Evolutionary conservation across 2,329 filamentous ascomycete species (phyloP), one percentile per base, ranked within the genome.

Genomic region (Alternaria alternata): DNA sequence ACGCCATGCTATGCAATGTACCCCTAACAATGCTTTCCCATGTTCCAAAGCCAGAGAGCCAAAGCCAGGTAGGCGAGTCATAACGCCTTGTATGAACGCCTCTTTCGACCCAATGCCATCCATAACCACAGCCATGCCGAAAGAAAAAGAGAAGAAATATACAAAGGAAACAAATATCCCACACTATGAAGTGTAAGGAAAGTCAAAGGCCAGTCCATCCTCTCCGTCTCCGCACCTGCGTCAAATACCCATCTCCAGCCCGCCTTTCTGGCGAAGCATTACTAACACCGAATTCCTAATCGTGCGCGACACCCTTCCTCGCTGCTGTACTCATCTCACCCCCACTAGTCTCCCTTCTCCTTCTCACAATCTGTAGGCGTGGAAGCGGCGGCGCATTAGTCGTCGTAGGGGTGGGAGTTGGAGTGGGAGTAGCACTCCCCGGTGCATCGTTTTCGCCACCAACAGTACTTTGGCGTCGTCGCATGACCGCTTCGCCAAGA

Each of bases 301-400:
- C 63, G 57, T 62, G 62, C 30, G 57, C 52, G 38, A 39, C 34
- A 22, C 61, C 64, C 39, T 64, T 64, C 11, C 43, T 46, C 7
- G 41, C 55, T 80, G 86, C 39, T 8, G 64, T 66, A 38, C 60
- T 69, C 65, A 77, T 65, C 51, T 77, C 75, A 3, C 75, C 75
- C 0, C 75, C 76, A 55, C 71, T 75, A 2, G 75, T 78, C 51
- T 78, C 74, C n/a, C 76, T 61, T 47, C 76, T 65, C 1, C 75
- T 52, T 9, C 76, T 58, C 18, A 76, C 71, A 48, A 78, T 75
- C 49, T 76, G 73, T 44, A 78, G 48, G 3, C 75, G 58, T 0
- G 75, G 75, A 9, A 77, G 54, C 3, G 75, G 75, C 24, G 72
- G 67, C 4, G 61, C 59, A 4, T 39, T 55, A n/a, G 12, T 41